phyloP scores from a whole-genome alignment of 805 yeast genomes.

The Ogataea pini region DNA sequence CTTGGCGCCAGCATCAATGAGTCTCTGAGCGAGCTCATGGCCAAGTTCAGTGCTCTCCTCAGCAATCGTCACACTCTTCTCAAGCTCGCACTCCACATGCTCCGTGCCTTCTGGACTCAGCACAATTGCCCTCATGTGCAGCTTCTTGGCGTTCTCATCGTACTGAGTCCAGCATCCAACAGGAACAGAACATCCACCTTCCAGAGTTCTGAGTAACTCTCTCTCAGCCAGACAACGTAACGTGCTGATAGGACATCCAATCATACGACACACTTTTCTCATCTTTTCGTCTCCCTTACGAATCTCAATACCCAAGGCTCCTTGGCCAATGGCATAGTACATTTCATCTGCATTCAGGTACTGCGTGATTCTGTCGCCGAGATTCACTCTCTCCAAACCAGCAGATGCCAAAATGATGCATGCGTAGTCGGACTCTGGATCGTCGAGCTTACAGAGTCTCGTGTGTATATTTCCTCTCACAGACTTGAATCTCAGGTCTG shows the following conservation, averaged over 20 bases:
- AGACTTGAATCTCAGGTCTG: constrained; percentile 74
- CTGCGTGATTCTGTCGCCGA: constrained; percentile 74
- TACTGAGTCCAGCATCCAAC: constrained; percentile 78
- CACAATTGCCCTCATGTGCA: constrained; percentile 69
- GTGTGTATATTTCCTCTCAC: constrained; percentile 86
- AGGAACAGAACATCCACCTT: constrained; percentile 98
- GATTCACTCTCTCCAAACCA: constrained; percentile 74
- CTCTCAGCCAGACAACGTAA: constrained; percentile 87
- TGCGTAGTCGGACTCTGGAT: constrained; percentile 50
- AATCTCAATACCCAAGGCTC: constrained; percentile 93
- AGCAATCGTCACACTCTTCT: constrained; percentile 37
- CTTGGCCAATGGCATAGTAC: constrained; percentile 99
- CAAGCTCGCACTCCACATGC: constrained; percentile 58
- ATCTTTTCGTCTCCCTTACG: constrained; percentile 65
- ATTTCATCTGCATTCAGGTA: constrained; percentile 72
- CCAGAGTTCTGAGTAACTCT: constrained; percentile 79
- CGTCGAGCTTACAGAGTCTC: constrained; percentile 78
- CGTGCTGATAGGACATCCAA: constrained; percentile 67
- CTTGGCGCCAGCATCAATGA: constrained; percentile 80
- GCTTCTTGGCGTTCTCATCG: constrained; percentile 41
- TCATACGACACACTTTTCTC: constrained; percentile 56
- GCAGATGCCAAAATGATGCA: constrained; percentile 92
- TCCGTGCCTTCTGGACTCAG: constrained; percentile 81
- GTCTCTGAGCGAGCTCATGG: constrained; percentile 58
- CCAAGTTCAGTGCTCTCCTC: constrained; percentile 76